These are phyloP conservation scores for Entophlyctis luteolus DNA, from an alignment of 192 early-diverging fungal species.

Conservation along the genomic window DNA sequence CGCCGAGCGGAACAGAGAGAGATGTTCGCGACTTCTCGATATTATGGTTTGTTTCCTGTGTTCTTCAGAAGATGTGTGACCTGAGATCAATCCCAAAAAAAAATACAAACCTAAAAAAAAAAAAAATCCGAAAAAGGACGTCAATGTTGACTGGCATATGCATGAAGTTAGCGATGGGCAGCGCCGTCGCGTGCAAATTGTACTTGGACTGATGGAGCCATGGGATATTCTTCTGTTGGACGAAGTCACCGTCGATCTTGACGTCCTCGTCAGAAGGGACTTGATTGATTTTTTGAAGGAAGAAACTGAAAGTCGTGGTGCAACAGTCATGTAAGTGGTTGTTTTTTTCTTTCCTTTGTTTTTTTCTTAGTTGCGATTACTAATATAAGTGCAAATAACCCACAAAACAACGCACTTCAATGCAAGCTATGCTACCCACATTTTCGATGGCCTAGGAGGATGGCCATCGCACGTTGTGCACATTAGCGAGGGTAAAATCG, in stretches of 20 bases:
- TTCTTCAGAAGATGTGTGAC: neutral
- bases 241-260: conserved; percentile 78
- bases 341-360: neutral
- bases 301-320: conserved; percentile 59
- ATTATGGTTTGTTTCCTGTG: conserved; percentile 49
- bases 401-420: conserved; percentile 13
- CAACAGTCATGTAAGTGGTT: conserved; percentile 52
- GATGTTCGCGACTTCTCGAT: conserved; percentile 55
- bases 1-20: conserved; percentile 56
- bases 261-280: conserved; percentile 69
- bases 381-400: neutral
- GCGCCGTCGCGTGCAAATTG: conserved; percentile 64
- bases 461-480: conserved; percentile 75
- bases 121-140: conserved; percentile 35
- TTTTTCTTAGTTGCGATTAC: neutral
- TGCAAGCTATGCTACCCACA: conserved; percentile 68
- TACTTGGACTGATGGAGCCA: conserved; percentile 66
- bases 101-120: no score
- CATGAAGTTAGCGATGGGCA: conserved; percentile 67
- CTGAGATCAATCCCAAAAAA: no score
- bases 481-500: conserved; percentile 53
- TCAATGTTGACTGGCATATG: conserved; percentile 42
- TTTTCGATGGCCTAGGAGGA: conserved; percentile 71
- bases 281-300: conserved; percentile 61
- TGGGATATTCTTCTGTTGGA: conserved; percentile 69